phyloP scores from a whole-genome alignment of 306 rosid species.

The Fragaria vesca region DNA sequence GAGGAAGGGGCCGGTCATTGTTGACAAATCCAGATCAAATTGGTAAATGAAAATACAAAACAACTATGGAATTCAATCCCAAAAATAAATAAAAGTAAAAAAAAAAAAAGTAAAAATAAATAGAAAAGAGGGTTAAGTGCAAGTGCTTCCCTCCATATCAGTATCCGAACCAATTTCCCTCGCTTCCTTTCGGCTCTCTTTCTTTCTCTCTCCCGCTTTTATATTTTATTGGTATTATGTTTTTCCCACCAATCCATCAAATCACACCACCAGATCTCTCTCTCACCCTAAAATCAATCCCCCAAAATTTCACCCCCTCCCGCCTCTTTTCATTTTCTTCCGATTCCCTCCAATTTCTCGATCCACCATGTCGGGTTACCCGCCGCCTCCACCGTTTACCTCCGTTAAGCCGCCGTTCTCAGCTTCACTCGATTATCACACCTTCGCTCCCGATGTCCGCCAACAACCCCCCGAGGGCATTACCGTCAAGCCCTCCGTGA shows the following conservation, averaged over 20 bases:
- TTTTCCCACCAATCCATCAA: slow-evolving; percentile 24
- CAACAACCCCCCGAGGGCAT: slow-evolving; percentile 44
- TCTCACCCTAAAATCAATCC: slow-evolving; percentile 21
- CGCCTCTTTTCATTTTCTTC: slow-evolving; percentile 7
- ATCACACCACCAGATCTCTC: slow-evolving; percentile 2
- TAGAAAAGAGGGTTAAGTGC: no score
- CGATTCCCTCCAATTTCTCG: slow-evolving; percentile 32
- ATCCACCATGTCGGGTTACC: slow-evolving; percentile 69
- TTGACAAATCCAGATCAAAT: no score
- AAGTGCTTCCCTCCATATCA: no score
- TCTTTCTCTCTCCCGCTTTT: slow-evolving; percentile 62
- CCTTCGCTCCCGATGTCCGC: slow-evolving; percentile 60
- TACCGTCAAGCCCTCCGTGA: slow-evolving; percentile 62
- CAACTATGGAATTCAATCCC: no score
- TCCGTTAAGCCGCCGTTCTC: slow-evolving; percentile 72
- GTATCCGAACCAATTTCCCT: slow-evolving; percentile 66
- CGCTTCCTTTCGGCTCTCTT: slow-evolving; percentile 56
- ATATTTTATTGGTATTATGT: slow-evolving; percentile 25
- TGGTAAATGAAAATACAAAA: no score
- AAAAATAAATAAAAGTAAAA: no score
- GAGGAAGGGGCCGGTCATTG: no score
- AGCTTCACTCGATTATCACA: slow-evolving; percentile 75
- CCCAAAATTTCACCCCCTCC: slow-evolving; percentile 21
- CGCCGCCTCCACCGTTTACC: slow-evolving; percentile 59
- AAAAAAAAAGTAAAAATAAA: no score